phyloP scores from a whole-genome alignment of 108 stramenopile genomes.

The Nannochloropsis salina region DNA sequence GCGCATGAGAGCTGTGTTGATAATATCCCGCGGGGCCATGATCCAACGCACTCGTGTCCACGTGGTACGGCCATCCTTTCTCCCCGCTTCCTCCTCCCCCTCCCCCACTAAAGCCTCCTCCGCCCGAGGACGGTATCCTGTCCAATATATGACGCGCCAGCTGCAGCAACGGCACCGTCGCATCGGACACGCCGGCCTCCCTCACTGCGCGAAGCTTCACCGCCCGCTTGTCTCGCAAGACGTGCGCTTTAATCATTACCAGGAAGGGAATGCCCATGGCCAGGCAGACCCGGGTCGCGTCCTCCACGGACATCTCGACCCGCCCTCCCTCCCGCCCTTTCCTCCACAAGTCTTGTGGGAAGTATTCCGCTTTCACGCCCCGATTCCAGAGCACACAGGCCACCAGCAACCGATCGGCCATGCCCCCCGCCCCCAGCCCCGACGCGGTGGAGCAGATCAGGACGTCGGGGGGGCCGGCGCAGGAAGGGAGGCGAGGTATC shows the following conservation, averaged over 20 bases:
- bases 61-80: neutral
- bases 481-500: neutral
- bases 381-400: neutral
- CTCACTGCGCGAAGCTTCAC: neutral
- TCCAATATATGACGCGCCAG: neutral
- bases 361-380: neutral
- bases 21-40: neutral
- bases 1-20: neutral
- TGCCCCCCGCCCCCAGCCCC: neutral
- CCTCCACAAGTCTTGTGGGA: constrained; percentile 15
- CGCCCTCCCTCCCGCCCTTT: neutral
- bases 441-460: constrained; percentile 2
- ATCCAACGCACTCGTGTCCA: neutral
- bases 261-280: neutral
- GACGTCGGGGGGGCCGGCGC: neutral
- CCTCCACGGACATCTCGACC: neutral
- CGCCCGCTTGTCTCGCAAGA: neutral
- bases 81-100: neutral
- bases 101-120: neutral
- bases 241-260: neutral
- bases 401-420: neutral
- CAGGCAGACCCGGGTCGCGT: neutral
- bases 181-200: neutral
- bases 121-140: neutral
- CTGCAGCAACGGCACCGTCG: neutral